Percentiles rank a stretch among this genome's conserved stretches.
These are phyloP conservation scores for Knoxdaviesia capensis DNA, from an alignment of 2,329 filamentous ascomycete species.

Conservation along the genomic window DNA sequence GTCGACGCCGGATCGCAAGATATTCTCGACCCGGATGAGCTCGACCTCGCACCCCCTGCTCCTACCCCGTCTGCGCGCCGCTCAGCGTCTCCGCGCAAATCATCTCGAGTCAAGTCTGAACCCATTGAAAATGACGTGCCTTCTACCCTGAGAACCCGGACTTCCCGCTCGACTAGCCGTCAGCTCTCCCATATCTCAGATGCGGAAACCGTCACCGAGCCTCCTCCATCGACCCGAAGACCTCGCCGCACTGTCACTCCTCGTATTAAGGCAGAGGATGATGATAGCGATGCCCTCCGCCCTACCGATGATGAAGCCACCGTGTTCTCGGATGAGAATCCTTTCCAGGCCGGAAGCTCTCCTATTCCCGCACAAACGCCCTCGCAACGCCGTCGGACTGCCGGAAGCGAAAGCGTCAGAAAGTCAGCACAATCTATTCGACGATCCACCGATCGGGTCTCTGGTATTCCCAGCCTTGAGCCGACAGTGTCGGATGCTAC, in stretches of 20 bases:
- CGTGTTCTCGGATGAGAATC: conserved; percentile 77
- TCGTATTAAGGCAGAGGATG: conserved; percentile 19
- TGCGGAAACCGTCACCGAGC: conserved; percentile 16
- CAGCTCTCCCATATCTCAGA: conserved; percentile 32
- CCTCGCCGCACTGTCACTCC: conserved; percentile 30
- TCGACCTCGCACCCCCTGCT: conserved; percentile 34
- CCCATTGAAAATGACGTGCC: conserved; percentile 22
- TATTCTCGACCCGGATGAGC: conserved; percentile 34
- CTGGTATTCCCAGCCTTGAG: background rate
- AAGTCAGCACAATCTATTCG: conserved; percentile 22
- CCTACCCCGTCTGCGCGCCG: conserved; percentile 28
- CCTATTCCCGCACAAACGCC: conserved; percentile 31
- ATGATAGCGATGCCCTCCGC: background rate
- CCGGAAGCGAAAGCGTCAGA: conserved; percentile 17
- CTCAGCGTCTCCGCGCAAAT: conserved; percentile 33
- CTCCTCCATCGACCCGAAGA: conserved; percentile 24
- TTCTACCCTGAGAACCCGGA: conserved; percentile 24
- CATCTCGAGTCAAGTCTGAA: conserved; percentile 30
- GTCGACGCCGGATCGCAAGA: conserved; percentile 33
- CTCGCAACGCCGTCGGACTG: conserved; percentile 27
- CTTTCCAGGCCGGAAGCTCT: conserved; percentile 74
- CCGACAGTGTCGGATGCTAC: no score
- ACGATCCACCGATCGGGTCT: conserved; percentile 20
- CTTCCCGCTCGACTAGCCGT: conserved; percentile 30
- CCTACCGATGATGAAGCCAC: conserved; percentile 24